phyloP scores from a whole-genome alignment of 495 filamentous ascomycete species.

The Chaetomium cochliodes region DNA sequence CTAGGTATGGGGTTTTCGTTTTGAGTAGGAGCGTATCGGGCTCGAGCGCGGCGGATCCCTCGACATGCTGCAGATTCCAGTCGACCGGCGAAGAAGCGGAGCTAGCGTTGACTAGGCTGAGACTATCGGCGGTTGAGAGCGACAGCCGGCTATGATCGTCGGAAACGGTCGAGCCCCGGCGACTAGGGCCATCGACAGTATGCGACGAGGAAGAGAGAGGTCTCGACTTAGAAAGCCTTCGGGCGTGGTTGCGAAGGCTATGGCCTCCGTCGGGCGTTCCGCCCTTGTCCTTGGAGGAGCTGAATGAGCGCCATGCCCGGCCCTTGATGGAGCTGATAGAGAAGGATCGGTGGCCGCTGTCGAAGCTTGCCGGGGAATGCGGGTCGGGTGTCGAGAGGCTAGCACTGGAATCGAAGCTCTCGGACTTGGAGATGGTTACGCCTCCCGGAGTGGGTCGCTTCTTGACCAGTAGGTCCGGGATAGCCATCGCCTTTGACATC shows the following conservation, averaged over 20 bases:
- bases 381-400: slow-evolving; percentile 23
- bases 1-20: slow-evolving; percentile 84
- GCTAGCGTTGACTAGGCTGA: slow-evolving; percentile 18
- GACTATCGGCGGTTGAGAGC: slow-evolving; percentile 24
- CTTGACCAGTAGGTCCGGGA: slow-evolving; percentile 7
- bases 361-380: slow-evolving; percentile 32
- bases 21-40: slow-evolving; percentile 76
- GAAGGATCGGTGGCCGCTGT: slow-evolving; percentile 29
- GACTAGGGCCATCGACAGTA: slow-evolving; percentile 22
- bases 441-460: slow-evolving; percentile 10
- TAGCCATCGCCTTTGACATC: slow-evolving; percentile 5
- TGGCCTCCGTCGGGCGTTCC: slow-evolving; percentile 11
- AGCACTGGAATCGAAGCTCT: slow-evolving; percentile 17
- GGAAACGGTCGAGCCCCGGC: slow-evolving; percentile 31
- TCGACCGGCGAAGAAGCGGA: slow-evolving; percentile 28
- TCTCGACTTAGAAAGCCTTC: slow-evolving; percentile 33
- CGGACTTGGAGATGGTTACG: slow-evolving; percentile 4
- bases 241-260: slow-evolving; percentile 21
- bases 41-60: slow-evolving; percentile 70
- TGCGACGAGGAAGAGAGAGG: slow-evolving; percentile 25
- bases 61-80: slow-evolving; percentile 43
- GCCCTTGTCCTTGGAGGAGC: slow-evolving; percentile 24
- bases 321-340: slow-evolving; percentile 32
- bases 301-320: slow-evolving; percentile 29
- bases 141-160: slow-evolving; percentile 33